Evolutionary conservation across 208 protist genomes (phyloP).

Genomic region (Wallacemonas sp.): DNA sequence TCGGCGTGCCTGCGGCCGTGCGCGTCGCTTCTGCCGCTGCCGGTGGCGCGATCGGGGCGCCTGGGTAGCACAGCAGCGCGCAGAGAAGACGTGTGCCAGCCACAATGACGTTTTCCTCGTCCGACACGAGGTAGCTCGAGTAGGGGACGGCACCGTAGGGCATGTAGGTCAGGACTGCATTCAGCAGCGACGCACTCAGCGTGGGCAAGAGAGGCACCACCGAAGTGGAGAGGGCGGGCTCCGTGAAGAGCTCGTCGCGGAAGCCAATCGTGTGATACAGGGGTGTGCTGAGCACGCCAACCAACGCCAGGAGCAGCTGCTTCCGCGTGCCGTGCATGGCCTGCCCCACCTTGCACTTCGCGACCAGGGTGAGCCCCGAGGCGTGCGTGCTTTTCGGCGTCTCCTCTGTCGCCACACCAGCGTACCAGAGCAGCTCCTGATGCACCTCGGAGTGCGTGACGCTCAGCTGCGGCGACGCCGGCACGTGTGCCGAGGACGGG

Average conservation of each 20-base stretch:
- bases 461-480: constrained; percentile 25
- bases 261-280: constrained; percentile 49
- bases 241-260: constrained; percentile 78
- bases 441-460: constrained; percentile 54
- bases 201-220: constrained; percentile 70
- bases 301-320: constrained; percentile 58
- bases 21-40: not conserved
- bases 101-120: constrained; percentile 60
- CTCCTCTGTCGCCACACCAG: constrained; percentile 51
- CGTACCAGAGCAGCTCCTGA: constrained; percentile 62
- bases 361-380: constrained; percentile 14
- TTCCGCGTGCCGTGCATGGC: constrained; percentile 37
- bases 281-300: constrained; percentile 47
- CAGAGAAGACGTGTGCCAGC: constrained; percentile 55
- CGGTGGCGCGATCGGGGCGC: constrained; percentile 11
- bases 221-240: constrained; percentile 53
- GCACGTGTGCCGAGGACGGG: constrained; percentile 13
- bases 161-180: constrained; percentile 65
- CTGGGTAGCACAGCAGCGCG: constrained; percentile 59
- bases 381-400: constrained; percentile 12
- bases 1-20: no score
- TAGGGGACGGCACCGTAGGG: constrained; percentile 82
- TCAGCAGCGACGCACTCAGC: constrained; percentile 76
- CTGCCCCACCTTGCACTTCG: not conserved
- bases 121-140: constrained; percentile 62